Conservation (phyloP, 306 rosid species). For the Begonia peltatifolia region DNA sequence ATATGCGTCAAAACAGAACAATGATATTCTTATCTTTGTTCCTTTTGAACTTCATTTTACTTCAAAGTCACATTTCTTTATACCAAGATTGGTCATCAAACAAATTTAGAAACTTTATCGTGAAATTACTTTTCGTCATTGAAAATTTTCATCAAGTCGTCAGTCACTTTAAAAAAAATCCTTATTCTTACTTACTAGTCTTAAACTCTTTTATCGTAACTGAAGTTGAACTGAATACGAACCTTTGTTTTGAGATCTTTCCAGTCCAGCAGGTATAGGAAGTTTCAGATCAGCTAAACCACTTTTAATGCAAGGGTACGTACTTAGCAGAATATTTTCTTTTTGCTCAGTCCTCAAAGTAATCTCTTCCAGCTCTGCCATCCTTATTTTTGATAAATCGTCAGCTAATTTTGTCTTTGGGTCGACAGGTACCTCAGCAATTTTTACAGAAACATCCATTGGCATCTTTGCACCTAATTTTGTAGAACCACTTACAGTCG, state of each 20-base stretch:
- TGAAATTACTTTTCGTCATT: too few species aligned
- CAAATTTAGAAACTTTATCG: too few species aligned
- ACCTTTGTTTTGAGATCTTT: conserved; percentile 38
- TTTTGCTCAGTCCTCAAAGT: conserved; percentile 11
- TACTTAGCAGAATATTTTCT: conserved; percentile 14
- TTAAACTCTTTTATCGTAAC: too few species aligned
- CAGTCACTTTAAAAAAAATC: too few species aligned
- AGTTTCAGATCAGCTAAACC: conserved; percentile 2
- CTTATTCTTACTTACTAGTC: too few species aligned
- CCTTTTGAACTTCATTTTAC: too few species aligned
- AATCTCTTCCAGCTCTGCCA: conserved; percentile 25
- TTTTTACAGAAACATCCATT: conserved; percentile 19
- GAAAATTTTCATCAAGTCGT: too few species aligned
- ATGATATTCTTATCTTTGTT: too few species aligned
- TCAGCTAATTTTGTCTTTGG: conserved; percentile 47
- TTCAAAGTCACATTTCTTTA: too few species aligned
- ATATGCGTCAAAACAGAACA: background rate
- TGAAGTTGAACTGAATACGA: conserved; percentile 1
- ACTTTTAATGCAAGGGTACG: background rate
- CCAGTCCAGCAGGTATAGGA: conserved; percentile 19
- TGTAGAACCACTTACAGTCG: conserved; percentile 26
- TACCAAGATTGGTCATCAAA: too few species aligned
- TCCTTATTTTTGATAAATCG: conserved; percentile 54
- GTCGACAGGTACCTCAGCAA: conserved; percentile 33
- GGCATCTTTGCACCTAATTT: conserved; percentile 22